These are phyloP conservation scores for Ramaria rubella DNA, from an alignment of 768 basidiomycete species.

Conservation along the genomic window DNA sequence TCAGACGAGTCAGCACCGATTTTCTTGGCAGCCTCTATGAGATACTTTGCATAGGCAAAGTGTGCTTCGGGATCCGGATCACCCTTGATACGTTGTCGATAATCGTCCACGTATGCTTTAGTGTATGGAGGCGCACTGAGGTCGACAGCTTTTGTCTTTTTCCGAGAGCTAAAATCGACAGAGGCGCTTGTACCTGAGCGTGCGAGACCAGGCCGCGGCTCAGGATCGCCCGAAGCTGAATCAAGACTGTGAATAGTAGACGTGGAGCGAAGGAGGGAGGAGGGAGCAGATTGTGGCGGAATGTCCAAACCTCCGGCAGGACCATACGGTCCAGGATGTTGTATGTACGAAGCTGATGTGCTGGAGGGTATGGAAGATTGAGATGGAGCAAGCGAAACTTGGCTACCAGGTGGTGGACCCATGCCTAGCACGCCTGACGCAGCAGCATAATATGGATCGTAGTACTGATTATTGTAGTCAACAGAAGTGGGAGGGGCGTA, in stretches of 20 bases:
- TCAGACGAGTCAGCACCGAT: conserved; percentile 69
- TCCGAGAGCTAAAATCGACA: conserved; percentile 50
- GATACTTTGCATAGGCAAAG: conserved; percentile 96
- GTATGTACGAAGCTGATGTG: conserved; percentile 18
- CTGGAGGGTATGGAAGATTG: conserved; percentile 18
- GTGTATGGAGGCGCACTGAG: conserved; percentile 81
- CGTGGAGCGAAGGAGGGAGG: conserved; percentile 3
- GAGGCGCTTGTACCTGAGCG: conserved; percentile 55
- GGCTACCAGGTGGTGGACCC: conserved; percentile 50
- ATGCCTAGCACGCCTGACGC: conserved; percentile 79
- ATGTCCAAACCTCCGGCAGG: neutral
- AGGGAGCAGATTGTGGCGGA: neutral
- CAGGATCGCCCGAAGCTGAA: conserved; percentile 42
- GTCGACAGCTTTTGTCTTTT: conserved; percentile 74
- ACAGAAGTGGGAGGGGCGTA: conserved; percentile 5
- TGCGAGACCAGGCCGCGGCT: conserved; percentile 42
- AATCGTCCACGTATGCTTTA: conserved; percentile 95
- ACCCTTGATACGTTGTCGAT: conserved; percentile 92
- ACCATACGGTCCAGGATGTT: conserved; percentile 22
- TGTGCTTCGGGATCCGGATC: conserved; percentile 99
- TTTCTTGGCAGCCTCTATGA: conserved; percentile 96
- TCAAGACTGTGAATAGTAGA: conserved; percentile 3
- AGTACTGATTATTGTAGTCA: conserved; percentile 24
- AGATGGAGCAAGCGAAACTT: conserved; percentile 26
- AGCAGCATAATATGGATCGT: conserved; percentile 60